Evolutionary conservation across 768 basidiomycete species (phyloP).

Genomic region (Macrolepiota dolichaula): DNA sequence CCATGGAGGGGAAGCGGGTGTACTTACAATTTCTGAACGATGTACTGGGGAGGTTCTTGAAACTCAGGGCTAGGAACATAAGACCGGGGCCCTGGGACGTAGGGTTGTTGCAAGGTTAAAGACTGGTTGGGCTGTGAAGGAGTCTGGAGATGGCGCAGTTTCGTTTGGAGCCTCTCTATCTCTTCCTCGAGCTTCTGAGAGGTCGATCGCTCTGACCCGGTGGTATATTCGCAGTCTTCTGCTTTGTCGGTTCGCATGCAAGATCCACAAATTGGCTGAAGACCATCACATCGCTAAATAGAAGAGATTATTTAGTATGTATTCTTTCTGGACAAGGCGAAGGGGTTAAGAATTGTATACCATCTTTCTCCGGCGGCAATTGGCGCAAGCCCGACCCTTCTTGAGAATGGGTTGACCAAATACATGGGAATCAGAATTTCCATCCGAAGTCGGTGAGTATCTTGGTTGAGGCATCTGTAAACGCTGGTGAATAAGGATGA

Average conservation of each 20-base stretch:
- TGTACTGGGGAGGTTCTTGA: conserved; percentile 28
- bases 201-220: conserved; percentile 40
- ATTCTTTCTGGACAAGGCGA: neutral
- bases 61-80: neutral
- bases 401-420: conserved; percentile 3
- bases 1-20: neutral
- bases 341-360: neutral
- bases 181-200: conserved; percentile 52
- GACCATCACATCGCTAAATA: conserved; percentile 52
- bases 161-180: conserved; percentile 40
- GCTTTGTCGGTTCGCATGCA: conserved; percentile 43
- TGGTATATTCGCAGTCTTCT: conserved; percentile 60
- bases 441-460: neutral
- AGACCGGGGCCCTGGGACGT: conserved; percentile 11
- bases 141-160: conserved; percentile 44
- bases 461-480: neutral
- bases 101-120: conserved; percentile 35
- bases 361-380: conserved; percentile 12
- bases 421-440: neutral
- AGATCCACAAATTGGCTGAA: conserved; percentile 48
- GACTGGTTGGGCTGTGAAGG: conserved; percentile 14
- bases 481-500: neutral
- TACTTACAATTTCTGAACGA: conserved; percentile 30
- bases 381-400: conserved; percentile 10
- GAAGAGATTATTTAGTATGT: neutral